These are phyloP conservation scores for Hordeum pubiflorum DNA, from an alignment of 202 grass and related monocot species.

Conservation along the genomic window DNA sequence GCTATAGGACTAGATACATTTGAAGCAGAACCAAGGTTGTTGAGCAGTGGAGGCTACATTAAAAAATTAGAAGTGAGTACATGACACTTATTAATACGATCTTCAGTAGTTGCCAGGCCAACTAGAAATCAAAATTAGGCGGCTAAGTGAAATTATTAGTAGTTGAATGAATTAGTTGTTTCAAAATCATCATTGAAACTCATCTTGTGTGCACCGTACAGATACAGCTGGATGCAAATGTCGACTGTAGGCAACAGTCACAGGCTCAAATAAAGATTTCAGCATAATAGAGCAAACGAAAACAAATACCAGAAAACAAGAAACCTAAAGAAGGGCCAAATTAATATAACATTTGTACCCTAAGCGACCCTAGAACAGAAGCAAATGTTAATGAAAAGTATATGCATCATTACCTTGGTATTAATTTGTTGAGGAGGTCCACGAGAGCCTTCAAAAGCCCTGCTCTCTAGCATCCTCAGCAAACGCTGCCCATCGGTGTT, in stretches of 20 bases:
- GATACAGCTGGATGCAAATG: background rate
- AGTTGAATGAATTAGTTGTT: background rate
- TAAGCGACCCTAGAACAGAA: background rate
- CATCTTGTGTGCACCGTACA: background rate
- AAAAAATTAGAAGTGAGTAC: constrained; percentile 17
- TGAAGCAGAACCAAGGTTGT: constrained; percentile 64
- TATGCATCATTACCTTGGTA: constrained; percentile 43
- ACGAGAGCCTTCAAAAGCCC: constrained; percentile 76
- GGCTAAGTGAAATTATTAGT: background rate
- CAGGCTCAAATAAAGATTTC: background rate
- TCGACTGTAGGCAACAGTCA: background rate
- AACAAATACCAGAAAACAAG: constrained; percentile 2
- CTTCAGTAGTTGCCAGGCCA: background rate
- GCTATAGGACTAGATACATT: constrained; percentile 83
- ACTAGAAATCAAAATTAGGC: background rate
- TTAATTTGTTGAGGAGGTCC: constrained; percentile 84
- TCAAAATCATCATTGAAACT: background rate
- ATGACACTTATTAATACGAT: background rate
- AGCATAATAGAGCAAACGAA: background rate
- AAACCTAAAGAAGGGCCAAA: background rate
- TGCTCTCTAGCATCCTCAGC: constrained; percentile 88
- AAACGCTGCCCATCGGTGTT: constrained; percentile 93
- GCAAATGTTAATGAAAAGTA: background rate
- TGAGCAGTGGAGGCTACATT: constrained; percentile 72
- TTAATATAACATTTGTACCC: background rate